Evolutionary conservation across 768 basidiomycete species (phyloP).

Genomic region (Dioszegia crocea): DNA sequence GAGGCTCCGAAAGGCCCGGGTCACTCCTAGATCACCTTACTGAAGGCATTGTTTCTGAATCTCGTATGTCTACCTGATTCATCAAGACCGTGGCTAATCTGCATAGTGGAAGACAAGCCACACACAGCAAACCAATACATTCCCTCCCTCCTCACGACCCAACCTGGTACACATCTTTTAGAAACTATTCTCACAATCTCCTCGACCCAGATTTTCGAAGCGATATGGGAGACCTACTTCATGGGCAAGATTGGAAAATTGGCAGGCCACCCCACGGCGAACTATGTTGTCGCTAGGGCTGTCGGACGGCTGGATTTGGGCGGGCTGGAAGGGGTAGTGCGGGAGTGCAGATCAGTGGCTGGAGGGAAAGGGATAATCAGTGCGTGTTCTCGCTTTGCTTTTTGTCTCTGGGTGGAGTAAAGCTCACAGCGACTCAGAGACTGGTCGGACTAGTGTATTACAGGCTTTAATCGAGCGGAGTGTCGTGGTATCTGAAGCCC

Average conservation of each 20-base stretch:
- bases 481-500: constrained; percentile 54
- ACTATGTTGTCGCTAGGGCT: constrained; percentile 83
- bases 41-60: constrained; percentile 63
- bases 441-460: constrained; percentile 71
- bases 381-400: constrained; percentile 61
- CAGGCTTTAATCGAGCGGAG: constrained; percentile 70
- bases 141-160: constrained; percentile 73
- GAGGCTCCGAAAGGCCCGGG: constrained; percentile 58
- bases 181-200: constrained; percentile 69
- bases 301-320: constrained; percentile 60
- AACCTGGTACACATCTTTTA: constrained; percentile 83
- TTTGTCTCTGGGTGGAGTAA: constrained; percentile 48
- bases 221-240: constrained; percentile 77
- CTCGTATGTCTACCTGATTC: background rate
- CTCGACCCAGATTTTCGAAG: constrained; percentile 60
- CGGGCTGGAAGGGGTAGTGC: constrained; percentile 58
- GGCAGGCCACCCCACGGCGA: constrained; percentile 82
- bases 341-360: constrained; percentile 58
- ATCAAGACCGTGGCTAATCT: background rate
- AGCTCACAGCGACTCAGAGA: constrained; percentile 52
- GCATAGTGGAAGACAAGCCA: constrained; percentile 49
- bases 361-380: constrained; percentile 63
- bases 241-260: constrained; percentile 64
- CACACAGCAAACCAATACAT: constrained; percentile 64
- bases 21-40: constrained; percentile 79